Conservation (phyloP, 352 stramenopile genomes). For the Phytophthora macrochlamydospora region DNA sequence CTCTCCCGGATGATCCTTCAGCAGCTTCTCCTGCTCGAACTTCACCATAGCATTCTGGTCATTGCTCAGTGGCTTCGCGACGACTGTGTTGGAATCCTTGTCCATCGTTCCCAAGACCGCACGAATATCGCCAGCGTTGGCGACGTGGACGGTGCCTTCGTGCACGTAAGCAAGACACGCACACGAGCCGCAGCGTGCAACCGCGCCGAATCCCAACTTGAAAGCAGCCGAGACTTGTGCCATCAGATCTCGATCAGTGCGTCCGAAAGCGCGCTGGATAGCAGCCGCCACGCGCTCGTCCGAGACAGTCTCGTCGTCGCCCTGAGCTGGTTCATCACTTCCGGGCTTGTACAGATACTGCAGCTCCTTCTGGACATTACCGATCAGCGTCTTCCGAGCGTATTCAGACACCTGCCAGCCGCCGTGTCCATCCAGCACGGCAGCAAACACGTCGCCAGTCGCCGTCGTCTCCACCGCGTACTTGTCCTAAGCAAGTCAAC, state of each 20-base stretch:
- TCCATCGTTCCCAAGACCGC: constrained; percentile 69
- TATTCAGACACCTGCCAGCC: constrained; percentile 95
- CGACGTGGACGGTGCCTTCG: constrained; percentile 81
- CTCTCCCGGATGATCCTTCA: constrained; percentile 86
- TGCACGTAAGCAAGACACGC: constrained; percentile 82
- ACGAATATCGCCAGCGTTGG: constrained; percentile 88
- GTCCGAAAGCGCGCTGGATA: constrained; percentile 85
- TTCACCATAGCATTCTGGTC: constrained; percentile 94
- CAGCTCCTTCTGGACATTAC: constrained; percentile 81
- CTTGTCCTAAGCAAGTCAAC: constrained; percentile 61
- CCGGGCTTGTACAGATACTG: constrained; percentile 49
- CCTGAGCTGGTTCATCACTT: constrained; percentile 26
- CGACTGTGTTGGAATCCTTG: constrained; percentile 42
- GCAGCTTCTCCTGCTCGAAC: constrained; percentile 86
- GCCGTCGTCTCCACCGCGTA: constrained; percentile 71
- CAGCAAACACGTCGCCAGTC: constrained; percentile 84
- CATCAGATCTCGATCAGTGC: constrained; percentile 88
- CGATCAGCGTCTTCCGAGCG: constrained; percentile 72
- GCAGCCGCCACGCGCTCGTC: constrained; percentile 62
- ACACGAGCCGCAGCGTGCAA: constrained; percentile 89
- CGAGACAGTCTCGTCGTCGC: constrained; percentile 35
- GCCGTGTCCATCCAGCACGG: constrained; percentile 93
- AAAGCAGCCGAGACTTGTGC: constrained; percentile 84
- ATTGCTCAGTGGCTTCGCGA: constrained; percentile 82
- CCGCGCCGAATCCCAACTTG: constrained; percentile 90